Base-by-base conservation (phyloP, 2,329 filamentous ascomycete genomes). In the Mariannaea elegans region DNA sequence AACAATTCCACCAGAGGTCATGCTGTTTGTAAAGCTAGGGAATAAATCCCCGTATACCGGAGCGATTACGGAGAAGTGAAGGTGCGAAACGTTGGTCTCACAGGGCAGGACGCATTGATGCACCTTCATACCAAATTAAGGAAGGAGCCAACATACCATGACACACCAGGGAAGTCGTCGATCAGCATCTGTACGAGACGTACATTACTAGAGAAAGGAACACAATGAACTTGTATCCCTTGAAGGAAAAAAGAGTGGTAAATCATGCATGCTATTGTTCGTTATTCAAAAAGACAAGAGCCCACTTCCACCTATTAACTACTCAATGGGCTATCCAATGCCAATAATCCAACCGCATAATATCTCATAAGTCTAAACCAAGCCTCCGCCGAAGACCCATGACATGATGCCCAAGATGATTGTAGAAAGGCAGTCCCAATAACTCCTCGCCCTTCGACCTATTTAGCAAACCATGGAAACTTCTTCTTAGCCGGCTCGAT, bases 381-480 rank as follows among this genome's bases (percentile, higher is more conserved):
- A 65, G 51, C 58, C 38, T 63, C 54, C 36, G 38, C 36, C 23
- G 49, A 45, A 56, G 62, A 60, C 56, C 58, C 27, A 50, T 49
- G 19, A 38, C 36, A 54, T 54, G 45, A 54, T 54, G 41, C 38
- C 29, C 38, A 59, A 59, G 38, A 42, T 46, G 42, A 38, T 49
- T 49, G 61, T 60, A 58, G 47, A 57, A 57, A 62, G 51, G 42
- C 45, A 49, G 27, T 44, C 54, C 58, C 63, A 60, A 18, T 48
- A 73, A 74, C 72, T 72, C 71, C 73, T 65, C 48, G 49, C 59
- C 53, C 56, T 59, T 49, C 50, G 44, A 29, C 51, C 71, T 74
- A 81, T 71, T 84, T 87, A 67, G 82, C 80, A 73, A 89, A 85
- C 87, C 87, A 90, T 10, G 85, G 84, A 67, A 89, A 89, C 72